Conservation (phyloP, 305 asterid species). For the Fraxinus albicans region DNA sequence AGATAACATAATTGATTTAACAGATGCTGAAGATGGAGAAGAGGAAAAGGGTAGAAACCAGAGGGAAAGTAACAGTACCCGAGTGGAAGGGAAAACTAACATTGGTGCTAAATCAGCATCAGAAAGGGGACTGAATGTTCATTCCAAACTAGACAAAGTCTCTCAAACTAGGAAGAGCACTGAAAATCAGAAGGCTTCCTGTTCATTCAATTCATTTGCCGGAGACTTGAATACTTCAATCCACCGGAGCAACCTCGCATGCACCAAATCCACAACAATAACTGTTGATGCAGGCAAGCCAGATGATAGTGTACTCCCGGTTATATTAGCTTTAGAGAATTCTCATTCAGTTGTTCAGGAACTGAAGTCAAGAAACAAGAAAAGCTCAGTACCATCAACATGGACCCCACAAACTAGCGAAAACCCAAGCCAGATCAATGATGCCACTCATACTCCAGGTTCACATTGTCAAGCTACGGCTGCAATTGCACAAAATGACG, state of each 20-base stretch:
- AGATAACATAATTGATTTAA: constrained; percentile 22
- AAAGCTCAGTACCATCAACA: constrained; percentile 20
- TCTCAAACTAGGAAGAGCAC: constrained; percentile 8
- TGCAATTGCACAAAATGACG: not conserved
- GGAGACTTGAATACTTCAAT: constrained; percentile 9
- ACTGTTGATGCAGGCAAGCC: not conserved
- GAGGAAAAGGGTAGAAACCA: not conserved
- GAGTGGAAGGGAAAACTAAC: not conserved
- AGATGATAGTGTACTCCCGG: constrained; percentile 40
- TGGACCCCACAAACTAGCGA: not conserved
- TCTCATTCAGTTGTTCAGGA: constrained; percentile 31
- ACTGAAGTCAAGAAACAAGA: constrained; percentile 50
- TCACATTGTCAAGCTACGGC: constrained; percentile 8
- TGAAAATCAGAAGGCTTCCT: constrained; percentile 2
- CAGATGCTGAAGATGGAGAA: constrained; percentile 22
- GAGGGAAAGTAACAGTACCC: not conserved
- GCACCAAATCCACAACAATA: not conserved
- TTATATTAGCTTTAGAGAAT: constrained; percentile 71
- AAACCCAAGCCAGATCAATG: not conserved
- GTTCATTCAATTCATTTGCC: not conserved
- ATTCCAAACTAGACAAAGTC: not conserved
- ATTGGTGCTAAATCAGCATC: not conserved
- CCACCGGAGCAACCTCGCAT: not conserved
- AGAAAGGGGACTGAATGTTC: not conserved
- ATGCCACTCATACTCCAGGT: not conserved